These are phyloP conservation scores for Malbranchea zuffiana DNA, from an alignment of 2,329 filamentous ascomycete genomes.

Conservation along the genomic window DNA sequence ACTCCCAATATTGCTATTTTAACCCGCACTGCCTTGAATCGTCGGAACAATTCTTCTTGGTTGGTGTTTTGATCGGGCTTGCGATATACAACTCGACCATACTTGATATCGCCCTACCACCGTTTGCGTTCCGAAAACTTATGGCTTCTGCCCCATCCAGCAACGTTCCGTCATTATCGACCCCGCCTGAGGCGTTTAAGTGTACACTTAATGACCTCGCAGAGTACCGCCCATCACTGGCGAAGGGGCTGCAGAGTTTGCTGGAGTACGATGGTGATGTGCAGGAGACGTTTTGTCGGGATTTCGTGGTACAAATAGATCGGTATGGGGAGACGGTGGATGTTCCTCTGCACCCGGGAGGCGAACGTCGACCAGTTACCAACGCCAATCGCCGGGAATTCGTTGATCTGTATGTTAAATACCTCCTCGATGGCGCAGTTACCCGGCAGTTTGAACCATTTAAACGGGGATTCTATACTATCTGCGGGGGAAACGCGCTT, in stretches of 20 bases:
- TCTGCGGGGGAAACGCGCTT: constrained; percentile 78
- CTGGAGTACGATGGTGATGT: constrained; percentile 79
- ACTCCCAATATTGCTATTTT: constrained; percentile 86
- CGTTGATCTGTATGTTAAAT: constrained; percentile 71
- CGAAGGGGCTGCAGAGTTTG: constrained; percentile 61
- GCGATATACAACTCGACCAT: constrained; percentile 95
- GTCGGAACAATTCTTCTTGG: constrained; percentile 81
- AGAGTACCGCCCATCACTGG: constrained; percentile 66
- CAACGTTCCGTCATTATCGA: constrained; percentile 45
- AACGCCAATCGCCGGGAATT: constrained; percentile 75
- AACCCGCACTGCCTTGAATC: constrained; percentile 84
- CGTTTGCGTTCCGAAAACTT: constrained; percentile 81
- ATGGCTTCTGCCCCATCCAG: constrained; percentile 61
- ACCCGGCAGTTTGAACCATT: constrained; percentile 82
- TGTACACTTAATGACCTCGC: constrained; percentile 73
- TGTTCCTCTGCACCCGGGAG: constrained; percentile 62
- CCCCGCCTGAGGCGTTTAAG: constrained; percentile 49
- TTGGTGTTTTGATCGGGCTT: constrained; percentile 75
- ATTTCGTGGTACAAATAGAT: constrained; percentile 68
- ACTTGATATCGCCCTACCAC: constrained; percentile 74
- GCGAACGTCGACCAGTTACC: constrained; percentile 66
- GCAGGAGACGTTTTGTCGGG: constrained; percentile 64
- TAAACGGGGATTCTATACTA: constrained; percentile 85
- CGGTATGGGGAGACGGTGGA: constrained; percentile 59
- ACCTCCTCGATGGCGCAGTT: constrained; percentile 67